Evolutionary conservation across 257 asterid species (phyloP).

Genomic region (Ilex aquifolium): DNA sequence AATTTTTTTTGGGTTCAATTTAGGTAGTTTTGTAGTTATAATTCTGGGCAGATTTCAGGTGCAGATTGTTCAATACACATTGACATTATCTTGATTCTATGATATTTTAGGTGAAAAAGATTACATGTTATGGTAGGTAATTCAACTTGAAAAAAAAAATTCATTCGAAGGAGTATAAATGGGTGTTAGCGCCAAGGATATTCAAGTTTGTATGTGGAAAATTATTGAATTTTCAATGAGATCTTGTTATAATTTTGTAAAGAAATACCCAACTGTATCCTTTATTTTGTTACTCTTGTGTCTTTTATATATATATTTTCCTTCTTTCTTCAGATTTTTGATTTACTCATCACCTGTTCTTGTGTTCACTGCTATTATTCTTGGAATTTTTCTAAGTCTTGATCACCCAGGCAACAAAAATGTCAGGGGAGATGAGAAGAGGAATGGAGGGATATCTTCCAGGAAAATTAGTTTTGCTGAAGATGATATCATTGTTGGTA

Average conservation of each 20-base stretch:
- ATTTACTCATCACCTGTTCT: slow-evolving; percentile 35
- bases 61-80: not conserved
- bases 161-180: slow-evolving; percentile 17
- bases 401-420: slow-evolving; percentile 10
- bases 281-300: slow-evolving; percentile 25
- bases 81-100: not conserved
- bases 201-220: slow-evolving; percentile 32
- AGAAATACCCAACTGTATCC: slow-evolving; percentile 40
- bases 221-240: slow-evolving; percentile 24
- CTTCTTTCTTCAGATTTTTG: slow-evolving; percentile 53
- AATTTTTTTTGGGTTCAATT: not conserved
- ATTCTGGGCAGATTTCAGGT: too few species aligned
- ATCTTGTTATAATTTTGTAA: slow-evolving; percentile 19
- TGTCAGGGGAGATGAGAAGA: slow-evolving; percentile 10
- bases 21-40: too few species aligned
- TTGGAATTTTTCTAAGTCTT: slow-evolving; percentile 16
- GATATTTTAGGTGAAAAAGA: not conserved
- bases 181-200: slow-evolving; percentile 43
- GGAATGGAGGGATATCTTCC: slow-evolving; percentile 4
- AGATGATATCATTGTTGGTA: slow-evolving; percentile 8
- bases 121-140: not conserved
- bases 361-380: slow-evolving; percentile 17
- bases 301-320: slow-evolving; percentile 37
- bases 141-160: not conserved
- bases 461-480: slow-evolving; percentile 4